These are phyloP conservation scores for Mycena filopes DNA, from an alignment of 768 basidiomycete genomes.

Conservation along the genomic window DNA sequence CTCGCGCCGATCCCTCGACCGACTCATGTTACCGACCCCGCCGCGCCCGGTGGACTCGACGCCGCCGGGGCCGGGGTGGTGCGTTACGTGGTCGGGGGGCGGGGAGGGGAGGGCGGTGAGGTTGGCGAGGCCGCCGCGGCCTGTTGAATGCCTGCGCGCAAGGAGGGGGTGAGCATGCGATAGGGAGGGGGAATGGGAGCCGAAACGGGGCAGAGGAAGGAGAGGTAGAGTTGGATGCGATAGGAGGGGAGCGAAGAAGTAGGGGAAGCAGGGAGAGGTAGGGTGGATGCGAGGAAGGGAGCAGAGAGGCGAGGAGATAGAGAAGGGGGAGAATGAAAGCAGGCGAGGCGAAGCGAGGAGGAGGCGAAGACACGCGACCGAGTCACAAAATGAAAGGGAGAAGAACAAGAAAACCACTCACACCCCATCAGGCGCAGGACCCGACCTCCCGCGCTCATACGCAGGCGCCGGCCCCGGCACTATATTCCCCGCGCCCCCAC, in stretches of 20 bases:
- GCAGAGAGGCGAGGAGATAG: no score
- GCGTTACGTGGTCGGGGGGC: constrained; percentile 44
- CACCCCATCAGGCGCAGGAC: constrained; percentile 50
- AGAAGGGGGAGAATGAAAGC: no score
- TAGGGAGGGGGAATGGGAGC: no score
- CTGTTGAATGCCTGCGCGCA: constrained; percentile 76
- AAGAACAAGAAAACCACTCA: constrained; percentile 42
- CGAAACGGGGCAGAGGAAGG: neutral
- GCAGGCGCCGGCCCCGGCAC: constrained; percentile 39
- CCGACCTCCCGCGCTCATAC: constrained; percentile 39
- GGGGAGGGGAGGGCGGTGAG: constrained; percentile 54
- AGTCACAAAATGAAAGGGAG: no score
- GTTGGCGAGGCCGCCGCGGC: constrained; percentile 77
- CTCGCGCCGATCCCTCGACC: constrained; percentile 32
- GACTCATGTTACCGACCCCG: constrained; percentile 69
- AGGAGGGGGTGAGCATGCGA: no score
- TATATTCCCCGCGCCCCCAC: constrained; percentile 75
- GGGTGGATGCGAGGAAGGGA: no score
- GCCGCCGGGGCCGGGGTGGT: constrained; percentile 36
- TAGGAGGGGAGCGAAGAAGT: neutral
- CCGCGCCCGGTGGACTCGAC: constrained; percentile 65
- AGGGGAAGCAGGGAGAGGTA: no score
- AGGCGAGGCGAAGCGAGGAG: neutral
- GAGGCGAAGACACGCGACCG: no score
- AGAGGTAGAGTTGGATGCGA: no score